Evolutionary conservation across 148 eudicot species (phyloP), one percentile per base, ranked within the genome.

Genomic region (Bassia scoparia): DNA sequence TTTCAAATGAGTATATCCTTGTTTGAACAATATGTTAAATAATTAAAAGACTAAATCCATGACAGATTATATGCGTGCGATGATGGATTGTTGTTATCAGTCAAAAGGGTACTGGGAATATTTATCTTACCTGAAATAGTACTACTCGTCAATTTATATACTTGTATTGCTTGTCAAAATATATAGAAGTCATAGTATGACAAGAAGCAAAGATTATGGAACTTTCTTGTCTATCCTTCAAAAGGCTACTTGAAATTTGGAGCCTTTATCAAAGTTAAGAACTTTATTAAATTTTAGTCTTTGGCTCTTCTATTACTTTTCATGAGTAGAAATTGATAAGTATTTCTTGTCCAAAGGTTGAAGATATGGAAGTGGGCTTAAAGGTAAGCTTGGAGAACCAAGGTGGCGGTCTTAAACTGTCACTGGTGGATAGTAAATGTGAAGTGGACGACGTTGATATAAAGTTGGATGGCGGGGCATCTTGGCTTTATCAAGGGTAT

Each of bases 401-500:
- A 31, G 84, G 80, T 67, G 98, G 97, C 61, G 79, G 84, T 49
- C 80, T 91, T 20, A 74, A 79, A 74, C 72, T 95, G 67, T 84
- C 93, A 38, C 83, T 88, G 66, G 27, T 77, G 80, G 90, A 95
- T 33, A 87, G 90, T 81, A 85, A 80, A 68, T 95, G 98, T 78
- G 79, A 86, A 53, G 89, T 95, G 35, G 78, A 84, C 52, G 90
- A 86, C 72, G 71, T 95, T 30, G 79, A 80, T 70, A 86, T 95
- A 66, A 70, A 75, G 64, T 66, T 95, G 81, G 83, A 91, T 41
- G 98, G 98, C 48, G 98, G 98, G 77, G 93, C 92, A 29, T 89
- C 98, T 44, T 95, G 98, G 98, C 89, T 95, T 68, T 95, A 95
- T 82, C 98, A 95, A 76, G 98, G 96, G 98, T 95, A 89, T 53